A percentile compares a stretch with the other conserved stretches of the same genome.
phyloP scores from a whole-genome alignment of 176 grass and related monocot genomes.

The Eremochloa ophiuroides region DNA sequence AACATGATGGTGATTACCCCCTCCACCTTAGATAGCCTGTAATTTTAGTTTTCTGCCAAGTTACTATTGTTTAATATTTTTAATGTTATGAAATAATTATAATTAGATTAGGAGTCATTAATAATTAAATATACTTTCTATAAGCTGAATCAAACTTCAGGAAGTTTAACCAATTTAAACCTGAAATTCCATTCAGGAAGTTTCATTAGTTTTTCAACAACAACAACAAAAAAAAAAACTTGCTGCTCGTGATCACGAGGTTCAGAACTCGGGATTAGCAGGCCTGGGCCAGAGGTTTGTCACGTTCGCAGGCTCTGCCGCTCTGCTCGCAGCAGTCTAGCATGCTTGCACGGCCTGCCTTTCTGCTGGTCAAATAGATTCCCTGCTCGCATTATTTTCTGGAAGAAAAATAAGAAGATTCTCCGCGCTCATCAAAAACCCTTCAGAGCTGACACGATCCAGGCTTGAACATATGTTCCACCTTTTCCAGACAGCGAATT shows the following conservation, averaged over 20 bases:
- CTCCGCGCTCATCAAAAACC: background rate
- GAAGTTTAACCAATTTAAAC: no score
- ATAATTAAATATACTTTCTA: no score
- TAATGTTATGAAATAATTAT: no score
- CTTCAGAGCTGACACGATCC: constrained; percentile 11
- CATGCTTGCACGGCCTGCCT: constrained; percentile 18
- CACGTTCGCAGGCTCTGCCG: background rate
- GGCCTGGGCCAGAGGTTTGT: background rate
- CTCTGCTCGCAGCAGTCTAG: background rate
- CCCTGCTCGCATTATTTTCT: background rate
- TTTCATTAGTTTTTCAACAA: background rate
- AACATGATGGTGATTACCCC: background rate
- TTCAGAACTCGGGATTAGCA: background rate
- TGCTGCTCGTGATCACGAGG: background rate
- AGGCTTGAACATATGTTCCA: background rate
- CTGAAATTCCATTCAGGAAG: no score
- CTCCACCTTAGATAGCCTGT: background rate
- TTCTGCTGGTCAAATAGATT: constrained; percentile 11
- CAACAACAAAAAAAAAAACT: no score
- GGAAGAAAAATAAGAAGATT: constrained; percentile 6
- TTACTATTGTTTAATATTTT: no score
- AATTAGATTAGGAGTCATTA: no score
- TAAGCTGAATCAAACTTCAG: no score
- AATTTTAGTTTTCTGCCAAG: no score
- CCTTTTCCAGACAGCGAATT: constrained; percentile 14